Conservation (phyloP, 2,329 filamentous ascomycete genomes). For the Passalora sequoiae region DNA sequence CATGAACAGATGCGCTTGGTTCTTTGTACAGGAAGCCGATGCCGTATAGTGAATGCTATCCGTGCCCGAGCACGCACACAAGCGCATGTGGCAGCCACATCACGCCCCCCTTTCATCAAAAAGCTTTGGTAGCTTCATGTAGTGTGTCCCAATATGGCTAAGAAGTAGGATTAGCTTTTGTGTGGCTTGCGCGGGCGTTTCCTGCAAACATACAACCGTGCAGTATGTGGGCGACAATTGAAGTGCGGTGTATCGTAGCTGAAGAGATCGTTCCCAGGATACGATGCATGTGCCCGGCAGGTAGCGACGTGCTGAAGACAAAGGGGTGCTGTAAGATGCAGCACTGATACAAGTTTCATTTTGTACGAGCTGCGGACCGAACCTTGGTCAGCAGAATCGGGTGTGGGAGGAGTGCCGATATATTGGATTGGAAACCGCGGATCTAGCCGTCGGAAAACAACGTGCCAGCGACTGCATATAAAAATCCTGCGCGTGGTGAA, state of each 20-base stretch:
- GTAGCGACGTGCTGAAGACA: neutral
- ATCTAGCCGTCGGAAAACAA: no score
- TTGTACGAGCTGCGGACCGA: neutral
- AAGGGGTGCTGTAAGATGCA: neutral
- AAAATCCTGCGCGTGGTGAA: no score
- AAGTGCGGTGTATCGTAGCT: neutral
- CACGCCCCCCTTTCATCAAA: neutral
- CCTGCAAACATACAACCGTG: neutral
- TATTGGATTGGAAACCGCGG: no score
- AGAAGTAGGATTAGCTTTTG: neutral
- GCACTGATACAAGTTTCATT: neutral
- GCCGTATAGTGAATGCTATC: neutral
- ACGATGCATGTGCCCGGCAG: neutral
- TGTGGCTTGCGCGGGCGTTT: neutral
- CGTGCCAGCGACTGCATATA: no score
- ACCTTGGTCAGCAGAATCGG: neutral
- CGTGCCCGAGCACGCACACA: neutral
- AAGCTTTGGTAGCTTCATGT: constrained; percentile 1
- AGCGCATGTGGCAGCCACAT: constrained; percentile 1
- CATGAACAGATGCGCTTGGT: neutral
- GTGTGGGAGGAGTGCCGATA: neutral
- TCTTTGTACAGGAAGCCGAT: neutral
- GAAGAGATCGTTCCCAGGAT: neutral
- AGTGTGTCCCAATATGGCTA: neutral
- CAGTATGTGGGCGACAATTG: neutral